Base-by-base conservation (phyloP, 768 basidiomycete genomes). In the Tylopilus sp. region DNA sequence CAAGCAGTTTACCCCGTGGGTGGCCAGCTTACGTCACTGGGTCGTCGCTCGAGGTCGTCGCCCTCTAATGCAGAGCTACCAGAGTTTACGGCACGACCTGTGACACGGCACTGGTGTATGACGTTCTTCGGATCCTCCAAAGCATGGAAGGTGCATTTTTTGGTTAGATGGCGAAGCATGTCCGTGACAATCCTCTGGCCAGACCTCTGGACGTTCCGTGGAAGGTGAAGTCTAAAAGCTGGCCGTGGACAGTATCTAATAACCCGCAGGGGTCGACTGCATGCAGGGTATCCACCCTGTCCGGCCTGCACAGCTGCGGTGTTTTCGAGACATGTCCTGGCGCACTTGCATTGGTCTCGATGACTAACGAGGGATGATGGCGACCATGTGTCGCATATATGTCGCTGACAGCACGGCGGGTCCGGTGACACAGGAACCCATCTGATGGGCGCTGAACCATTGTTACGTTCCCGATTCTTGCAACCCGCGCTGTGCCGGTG, bases 1-100 rank as follows among this genome's bases (percentile, higher is more conserved):
- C 48, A 38, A 25, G 40, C 45, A 41, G 17, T 25, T 26, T 41
- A 41, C 25, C 47, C 22, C 31, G 28, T 54, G 45, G 16, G 19
- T 25, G 33, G 42, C 25, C 37, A 26, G 11, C 45, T 65, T 59
- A 65, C 57, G 63, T 65, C n/a, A n/a, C n/a, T n/a, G n/a, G n/a
- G n/a, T n/a, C n/a, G n/a, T n/a, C n/a, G n/a, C n/a, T n/a, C n/a
- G n/a, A n/a, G n/a, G n/a, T n/a, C n/a, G n/a, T n/a, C n/a, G n/a
- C n/a, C n/a, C n/a, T n/a, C n/a, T n/a, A n/a, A 38, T 33, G 48
- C 43, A 11, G 31, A 41, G 31, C 4, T 19, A 17, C 38, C 38
- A 28, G 52, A 49, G 42, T 4, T 17, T 16, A 31, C 16, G 45
- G n/a, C 17, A 31, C 16, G 45, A 21, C 17, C 28, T 42, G 6